A percentile compares a stretch with the other conserved stretches of the same genome.
Conservation (phyloP, 1,139 yeast genomes). For the Saccharomyces hybrid region DNA sequence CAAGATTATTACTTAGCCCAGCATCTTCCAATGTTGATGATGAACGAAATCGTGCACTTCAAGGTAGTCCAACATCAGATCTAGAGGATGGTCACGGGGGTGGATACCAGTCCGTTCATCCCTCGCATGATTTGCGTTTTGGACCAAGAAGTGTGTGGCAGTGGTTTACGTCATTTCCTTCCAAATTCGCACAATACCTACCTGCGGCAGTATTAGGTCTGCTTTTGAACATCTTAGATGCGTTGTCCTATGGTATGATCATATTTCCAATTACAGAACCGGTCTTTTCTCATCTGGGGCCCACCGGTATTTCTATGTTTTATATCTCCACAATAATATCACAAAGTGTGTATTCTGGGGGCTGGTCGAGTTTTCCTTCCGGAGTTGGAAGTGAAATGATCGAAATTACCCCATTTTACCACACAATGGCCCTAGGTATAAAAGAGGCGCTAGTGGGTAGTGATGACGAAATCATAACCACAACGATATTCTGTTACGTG, state of each 20-base stretch:
- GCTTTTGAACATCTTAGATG: conserved; percentile 80
- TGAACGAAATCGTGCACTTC: neutral
- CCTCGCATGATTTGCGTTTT: neutral
- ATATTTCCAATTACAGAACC: conserved; percentile 86
- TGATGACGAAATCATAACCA: conserved; percentile 63
- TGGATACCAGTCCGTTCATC: neutral
- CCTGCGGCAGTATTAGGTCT: conserved; percentile 75
- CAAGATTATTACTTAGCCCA: conserved; percentile 11
- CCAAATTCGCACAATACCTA: conserved; percentile 25
- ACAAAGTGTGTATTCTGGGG: conserved; percentile 79
- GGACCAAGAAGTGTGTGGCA: neutral
- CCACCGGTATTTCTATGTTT: conserved; percentile 89
- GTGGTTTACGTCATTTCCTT: neutral
- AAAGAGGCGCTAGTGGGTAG: conserved; percentile 48
- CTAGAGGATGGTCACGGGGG: neutral
- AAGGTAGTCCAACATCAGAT: neutral
- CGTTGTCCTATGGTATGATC: conserved; percentile 94
- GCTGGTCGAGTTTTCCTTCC: conserved; percentile 81
- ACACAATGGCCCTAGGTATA: conserved; percentile 80
- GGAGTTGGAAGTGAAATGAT: conserved; percentile 98
- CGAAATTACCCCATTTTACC: conserved; percentile 96
- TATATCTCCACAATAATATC: conserved; percentile 84
- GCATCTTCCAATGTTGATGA: conserved; percentile 5
- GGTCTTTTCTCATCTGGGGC: conserved; percentile 67
- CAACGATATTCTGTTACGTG: conserved; percentile 83